phyloP scores from a whole-genome alignment of 2,329 filamentous ascomycete genomes.

The Xylaria sp. region DNA sequence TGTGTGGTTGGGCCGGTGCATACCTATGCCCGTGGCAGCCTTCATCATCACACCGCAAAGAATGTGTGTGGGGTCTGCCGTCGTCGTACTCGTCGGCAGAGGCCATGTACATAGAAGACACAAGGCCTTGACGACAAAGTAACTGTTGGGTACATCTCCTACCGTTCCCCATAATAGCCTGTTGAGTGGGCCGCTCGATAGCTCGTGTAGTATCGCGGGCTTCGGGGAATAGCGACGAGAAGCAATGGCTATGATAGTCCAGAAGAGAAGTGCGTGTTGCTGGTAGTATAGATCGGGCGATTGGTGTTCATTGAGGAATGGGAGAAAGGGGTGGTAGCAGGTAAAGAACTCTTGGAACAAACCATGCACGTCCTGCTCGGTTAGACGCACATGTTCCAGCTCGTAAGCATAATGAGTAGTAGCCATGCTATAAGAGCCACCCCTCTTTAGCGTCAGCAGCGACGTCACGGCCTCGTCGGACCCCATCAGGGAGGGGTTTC shows the following conservation, averaged over 20 bases:
- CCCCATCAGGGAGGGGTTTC: slow-evolving; percentile 72
- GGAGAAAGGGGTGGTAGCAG: slow-evolving; percentile 80
- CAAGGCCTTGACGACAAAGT: slow-evolving; percentile 83
- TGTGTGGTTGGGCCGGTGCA: slow-evolving; percentile 82
- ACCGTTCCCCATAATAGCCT: slow-evolving; percentile 81
- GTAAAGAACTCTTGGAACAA: slow-evolving; percentile 81
- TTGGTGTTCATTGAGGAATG: slow-evolving; percentile 74
- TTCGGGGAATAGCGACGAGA: slow-evolving; percentile 75
- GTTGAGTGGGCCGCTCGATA: slow-evolving; percentile 73
- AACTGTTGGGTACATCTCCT: slow-evolving; percentile 79
- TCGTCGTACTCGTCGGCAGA: slow-evolving; percentile 81
- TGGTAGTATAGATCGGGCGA: slow-evolving; percentile 78
- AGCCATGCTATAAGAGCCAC: slow-evolving; percentile 68
- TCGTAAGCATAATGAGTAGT: slow-evolving; percentile 66
- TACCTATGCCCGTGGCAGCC: slow-evolving; percentile 82
- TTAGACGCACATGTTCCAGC: slow-evolving; percentile 71
- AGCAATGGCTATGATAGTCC: slow-evolving; percentile 81
- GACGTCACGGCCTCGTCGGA: slow-evolving; percentile 76
- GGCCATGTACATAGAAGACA: slow-evolving; percentile 86
- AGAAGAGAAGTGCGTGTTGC: slow-evolving; percentile 84
- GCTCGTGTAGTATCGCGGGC: slow-evolving; percentile 70
- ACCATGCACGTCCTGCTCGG: slow-evolving; percentile 68
- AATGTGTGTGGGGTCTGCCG: slow-evolving; percentile 83
- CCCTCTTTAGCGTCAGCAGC: slow-evolving; percentile 72
- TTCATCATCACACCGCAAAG: slow-evolving; percentile 88